Percentiles rank a stretch among this genome's conserved stretches.
phyloP scores from a whole-genome alignment of 2,329 filamentous ascomycete genomes.

The Pleochaeta shiraiana region DNA sequence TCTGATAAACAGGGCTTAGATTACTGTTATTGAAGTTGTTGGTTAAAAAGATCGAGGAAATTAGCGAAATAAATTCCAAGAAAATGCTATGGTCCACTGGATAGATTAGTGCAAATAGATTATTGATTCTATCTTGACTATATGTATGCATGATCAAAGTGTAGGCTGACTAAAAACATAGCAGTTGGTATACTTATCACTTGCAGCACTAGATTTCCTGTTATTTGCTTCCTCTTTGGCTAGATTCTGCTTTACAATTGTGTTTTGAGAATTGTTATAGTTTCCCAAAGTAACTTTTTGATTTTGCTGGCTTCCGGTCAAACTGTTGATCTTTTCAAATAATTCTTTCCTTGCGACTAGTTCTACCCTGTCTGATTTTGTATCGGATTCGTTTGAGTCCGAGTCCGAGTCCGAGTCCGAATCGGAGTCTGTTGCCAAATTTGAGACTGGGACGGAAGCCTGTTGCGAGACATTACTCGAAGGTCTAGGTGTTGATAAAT shows the following conservation, averaged over 20 bases:
- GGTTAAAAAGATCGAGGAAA: too few species aligned
- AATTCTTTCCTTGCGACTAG: background rate
- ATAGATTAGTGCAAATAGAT: too few species aligned
- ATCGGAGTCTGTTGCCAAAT: background rate
- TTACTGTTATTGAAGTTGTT: too few species aligned
- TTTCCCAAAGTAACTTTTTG: background rate
- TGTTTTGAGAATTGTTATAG: background rate
- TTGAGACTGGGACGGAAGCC: conserved; percentile 5
- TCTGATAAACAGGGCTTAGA: too few species aligned
- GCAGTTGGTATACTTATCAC: too few species aligned
- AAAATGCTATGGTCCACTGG: too few species aligned
- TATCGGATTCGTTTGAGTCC: background rate
- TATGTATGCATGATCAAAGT: too few species aligned
- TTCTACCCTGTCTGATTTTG: background rate
- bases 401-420: background rate
- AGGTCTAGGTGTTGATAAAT: background rate
- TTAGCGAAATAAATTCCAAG: too few species aligned
- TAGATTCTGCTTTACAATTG: background rate
- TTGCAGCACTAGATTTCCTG: background rate
- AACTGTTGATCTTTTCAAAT: background rate
- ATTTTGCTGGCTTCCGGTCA: background rate
- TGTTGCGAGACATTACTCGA: background rate
- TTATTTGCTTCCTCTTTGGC: background rate
- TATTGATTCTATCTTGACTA: too few species aligned
- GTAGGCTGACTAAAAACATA: too few species aligned